Evolutionary conservation across 306 rosid species (phyloP), one percentile per base, ranked within the genome.

Genomic region (Abrus precatorius): DNA sequence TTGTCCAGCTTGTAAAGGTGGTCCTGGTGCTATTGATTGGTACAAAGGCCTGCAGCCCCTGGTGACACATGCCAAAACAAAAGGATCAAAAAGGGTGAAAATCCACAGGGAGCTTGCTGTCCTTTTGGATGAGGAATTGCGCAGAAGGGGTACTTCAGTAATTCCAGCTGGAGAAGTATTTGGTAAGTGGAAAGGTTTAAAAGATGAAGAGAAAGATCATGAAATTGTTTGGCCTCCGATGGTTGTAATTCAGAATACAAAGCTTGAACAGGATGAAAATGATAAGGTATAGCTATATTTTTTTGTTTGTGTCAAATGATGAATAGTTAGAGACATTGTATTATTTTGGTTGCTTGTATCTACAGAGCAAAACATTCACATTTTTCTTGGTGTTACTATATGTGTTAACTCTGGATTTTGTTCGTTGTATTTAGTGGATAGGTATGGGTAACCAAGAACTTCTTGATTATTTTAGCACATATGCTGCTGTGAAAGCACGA

Each of bases 11-110:
- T 94, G 98, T 82, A 90, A 92, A 85, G 74, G 86, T 56, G 97
- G 98, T 38, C 98, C 98, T 44, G 98, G 98, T 72, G 80, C 98
- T 73, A 94, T 94, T 83, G 97, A 94, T 60, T 90, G 98, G 98
- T 94, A 78, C 71, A 84, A 85, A 45, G 98, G 98, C 76, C 82
- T 94, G 86, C 97, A 90, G 88, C 98, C 98, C 47, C 65, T 94
- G 72, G 59, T 88, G 85, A 75, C 94, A 5, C 98, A 92, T 77
- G 98, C 98, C 54, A 94, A 90, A 78, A 94, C 98, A 2, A 94
- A 94, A 74, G 98, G 98, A 7, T 85, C 94, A 2, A 80, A 77
- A 29, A 89, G 95, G 88, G 87, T 89, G 89, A 92, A 84, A 84
- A 78, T 86, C n/a, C 97, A 94, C 76, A 76, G 98, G 76, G 90